Evolutionary conservation across 345 rosid genomes (phyloP), one percentile per base, ranked within the genome.

Genomic region (Boechera retrofracta): DNA sequence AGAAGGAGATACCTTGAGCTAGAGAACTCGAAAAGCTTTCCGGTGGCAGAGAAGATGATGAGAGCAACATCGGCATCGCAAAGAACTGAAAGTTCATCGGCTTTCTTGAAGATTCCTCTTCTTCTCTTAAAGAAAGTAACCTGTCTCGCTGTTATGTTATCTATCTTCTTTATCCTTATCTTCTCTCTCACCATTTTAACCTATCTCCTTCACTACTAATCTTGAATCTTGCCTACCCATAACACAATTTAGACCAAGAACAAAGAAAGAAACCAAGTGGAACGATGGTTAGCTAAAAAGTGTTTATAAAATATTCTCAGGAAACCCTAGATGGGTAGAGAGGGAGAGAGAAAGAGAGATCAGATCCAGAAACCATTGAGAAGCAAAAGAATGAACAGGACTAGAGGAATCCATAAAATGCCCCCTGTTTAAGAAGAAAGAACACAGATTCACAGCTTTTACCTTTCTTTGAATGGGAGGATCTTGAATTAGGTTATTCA

Each of bases 1-100:
- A 65, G 42, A 56, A 60, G 72, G 64, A 52, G 16, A 42, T 39
- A 89, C 93, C 91, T 86, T 64, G 89, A 80, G 78, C 79, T 85
- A 79, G 86, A 76, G 77, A 56, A 89, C 68, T 89, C 86, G 62
- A 84, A 87, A 77, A 87, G 87, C 81, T 87, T 89, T 29, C 93
- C 93, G 4, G 89, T 82, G 39, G 91, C 67, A 3, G 93, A 87
- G 86, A 89, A 89, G 81, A 89, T 66, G 73, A 89, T 71, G 66
- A 86, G 85, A 76, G 84, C 93, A 72, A 89, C 87, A 55, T 89
- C 91, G 0, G 91, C 91, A 75, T 89, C 93, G 51, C 93, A 89
- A 36, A 89, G 89, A 76, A 87, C 76, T 7, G 93, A 82, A 56
- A 87, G 88, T 82, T 87, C 93, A 78, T 86, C 83, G 0, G 93